Base-by-base conservation (phyloP, 192 early-diverging fungal genomes). In the Podila epicladia region DNA sequence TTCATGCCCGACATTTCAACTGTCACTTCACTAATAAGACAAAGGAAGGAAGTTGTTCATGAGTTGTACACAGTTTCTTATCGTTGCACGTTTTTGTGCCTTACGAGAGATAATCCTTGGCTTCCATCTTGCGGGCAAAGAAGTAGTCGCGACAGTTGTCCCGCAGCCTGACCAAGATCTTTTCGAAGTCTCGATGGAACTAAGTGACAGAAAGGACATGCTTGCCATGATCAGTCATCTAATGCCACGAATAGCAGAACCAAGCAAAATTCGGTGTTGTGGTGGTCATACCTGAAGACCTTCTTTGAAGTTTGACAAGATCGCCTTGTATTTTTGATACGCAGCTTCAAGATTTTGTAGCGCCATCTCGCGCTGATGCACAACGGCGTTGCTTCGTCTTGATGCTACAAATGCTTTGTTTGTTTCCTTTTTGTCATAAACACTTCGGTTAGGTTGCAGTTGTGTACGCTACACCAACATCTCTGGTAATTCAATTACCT, bases 271-370 rank as follows among this genome's bases (percentile, higher is more conserved):
- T 7, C 38, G 0, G 15, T 15, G 41, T 15, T 15, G 17, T 3
- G 13, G 41, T 45, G 41, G 57, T 13, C 48, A 38, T 86, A 92
- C 91, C 89, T 93, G 89, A 19, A 87, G 74, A 8, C 96, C 96
- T 79, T 97, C 95, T 38, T 87, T 82, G 22, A 97, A 71, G 64
- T 96, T 96, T 5, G 82, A 85, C 28, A 89, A 86, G 4, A 95
- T 92, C 58, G 95, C 92, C 60, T 88, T 86, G 68, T 90, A 96
- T 33, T 87, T 85, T 75, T 92, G 88, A 69, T 93, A 94, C 12
- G 90, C 95, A 11, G 84, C 86, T 58, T 94, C 93, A 67, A 96
- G 80, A 60, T 92, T 95, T 60, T 91, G 91, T 31, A 96, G 71
- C 3, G 93, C 92, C 69, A 92, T 87, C 68, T 95, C 94, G 6